phyloP scores from a whole-genome alignment of 73 alveolate genomes.

The Paramecium caudatum region DNA sequence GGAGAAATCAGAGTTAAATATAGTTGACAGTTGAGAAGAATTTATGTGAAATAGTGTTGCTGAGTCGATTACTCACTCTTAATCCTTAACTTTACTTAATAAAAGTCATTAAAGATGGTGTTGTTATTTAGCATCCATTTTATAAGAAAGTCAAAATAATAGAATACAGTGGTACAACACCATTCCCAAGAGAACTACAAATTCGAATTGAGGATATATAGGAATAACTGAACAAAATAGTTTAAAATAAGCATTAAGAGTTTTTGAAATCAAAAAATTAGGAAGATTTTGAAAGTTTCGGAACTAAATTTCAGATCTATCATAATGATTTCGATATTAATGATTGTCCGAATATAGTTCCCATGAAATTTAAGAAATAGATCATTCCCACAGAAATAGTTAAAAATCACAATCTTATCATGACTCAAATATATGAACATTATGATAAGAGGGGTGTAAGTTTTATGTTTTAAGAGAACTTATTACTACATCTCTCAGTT shows the following conservation, averaged over 20 bases:
- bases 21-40: not conserved
- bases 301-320: not conserved
- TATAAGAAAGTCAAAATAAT: not conserved
- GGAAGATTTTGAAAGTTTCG: conserved; percentile 18
- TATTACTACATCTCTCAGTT: not conserved
- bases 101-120: conserved; percentile 3
- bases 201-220: not conserved
- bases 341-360: not conserved
- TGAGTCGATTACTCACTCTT: not conserved
- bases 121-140: conserved; percentile 12
- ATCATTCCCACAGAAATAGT: not conserved
- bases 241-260: not conserved
- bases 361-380: not conserved
- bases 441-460: conserved; percentile 36
- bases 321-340: conserved; percentile 36
- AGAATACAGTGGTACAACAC: too few species aligned
- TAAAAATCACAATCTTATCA: not conserved
- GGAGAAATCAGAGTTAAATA: conserved; percentile 13
- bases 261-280: not conserved
- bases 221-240: not conserved
- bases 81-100: not conserved
- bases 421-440: not conserved
- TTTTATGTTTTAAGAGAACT: conserved; percentile 24
- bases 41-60: not conserved
- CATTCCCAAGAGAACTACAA: too few species aligned